Conservation (phyloP, 2,329 filamentous ascomycete genomes). For the Sporothrix curviconia region DNA sequence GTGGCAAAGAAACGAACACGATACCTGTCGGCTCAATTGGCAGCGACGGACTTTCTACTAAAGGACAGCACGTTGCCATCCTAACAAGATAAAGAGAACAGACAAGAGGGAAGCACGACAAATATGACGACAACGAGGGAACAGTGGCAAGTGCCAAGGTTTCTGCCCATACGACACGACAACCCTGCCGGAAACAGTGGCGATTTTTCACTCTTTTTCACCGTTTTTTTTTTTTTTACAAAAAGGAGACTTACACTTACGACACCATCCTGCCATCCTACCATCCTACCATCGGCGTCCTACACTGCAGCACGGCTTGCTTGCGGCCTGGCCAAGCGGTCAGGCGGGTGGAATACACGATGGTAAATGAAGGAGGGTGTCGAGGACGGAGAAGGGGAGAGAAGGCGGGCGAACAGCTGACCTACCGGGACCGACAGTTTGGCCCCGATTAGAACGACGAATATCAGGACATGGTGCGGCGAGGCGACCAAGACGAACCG, state of each 20-base stretch:
- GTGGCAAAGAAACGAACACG: not conserved
- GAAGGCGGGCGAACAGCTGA: not conserved
- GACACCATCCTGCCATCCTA: too few species aligned
- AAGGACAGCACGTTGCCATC: too few species aligned
- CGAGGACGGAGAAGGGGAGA: not conserved
- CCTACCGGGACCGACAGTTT: not conserved
- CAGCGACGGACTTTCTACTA: too few species aligned
- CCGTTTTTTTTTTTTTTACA: not conserved
- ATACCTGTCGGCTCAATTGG: too few species aligned
- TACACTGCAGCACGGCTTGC: too few species aligned
- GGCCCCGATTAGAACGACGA: not conserved
- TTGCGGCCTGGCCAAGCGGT: slow-evolving; percentile 4
- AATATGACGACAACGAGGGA: not conserved
- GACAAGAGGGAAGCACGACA: not conserved
- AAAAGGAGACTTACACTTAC: not conserved
- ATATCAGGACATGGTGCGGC: too few species aligned
- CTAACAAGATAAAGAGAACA: too few species aligned
- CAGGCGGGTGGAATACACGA: too few species aligned
- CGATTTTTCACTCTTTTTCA: too few species aligned
- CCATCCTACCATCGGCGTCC: too few species aligned
- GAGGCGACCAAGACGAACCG: too few species aligned
- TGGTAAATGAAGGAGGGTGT: not conserved
- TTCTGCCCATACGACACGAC: not conserved
- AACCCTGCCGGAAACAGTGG: not conserved
- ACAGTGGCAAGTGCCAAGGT: not conserved